Percentiles rank a stretch among this genome's conserved stretches.
These are phyloP conservation scores for Chrysosporium keratinophilum DNA, from an alignment of 2,329 filamentous ascomycete genomes.

Conservation along the genomic window DNA sequence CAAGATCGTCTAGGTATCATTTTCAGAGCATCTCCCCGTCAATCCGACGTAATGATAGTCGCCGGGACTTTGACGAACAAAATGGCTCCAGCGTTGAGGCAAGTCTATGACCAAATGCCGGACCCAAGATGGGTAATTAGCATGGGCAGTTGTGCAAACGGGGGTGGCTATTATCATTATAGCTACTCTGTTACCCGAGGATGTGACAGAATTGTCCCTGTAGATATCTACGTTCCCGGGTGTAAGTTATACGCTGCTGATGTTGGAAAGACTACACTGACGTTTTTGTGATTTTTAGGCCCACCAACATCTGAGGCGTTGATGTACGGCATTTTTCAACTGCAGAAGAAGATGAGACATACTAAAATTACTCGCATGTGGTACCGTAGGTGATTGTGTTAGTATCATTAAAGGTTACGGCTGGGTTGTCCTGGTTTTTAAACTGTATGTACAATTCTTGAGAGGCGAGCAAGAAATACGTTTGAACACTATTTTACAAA, in stretches of 20 bases:
- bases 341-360: slow-evolving; percentile 67
- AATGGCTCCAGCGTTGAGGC: slow-evolving; percentile 79
- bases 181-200: slow-evolving; percentile 69
- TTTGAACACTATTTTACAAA: background rate
- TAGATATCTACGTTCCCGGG: slow-evolving; percentile 75
- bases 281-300: slow-evolving; percentile 27
- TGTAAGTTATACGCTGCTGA: slow-evolving; percentile 45
- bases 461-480: background rate
- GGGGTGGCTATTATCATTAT: slow-evolving; percentile 82
- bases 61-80: slow-evolving; percentile 86
- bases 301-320: slow-evolving; percentile 47
- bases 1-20: slow-evolving; percentile 81
- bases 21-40: slow-evolving; percentile 73
- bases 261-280: slow-evolving; percentile 27
- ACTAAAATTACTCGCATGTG: slow-evolving; percentile 48
- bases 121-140: slow-evolving; percentile 81
- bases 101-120: slow-evolving; percentile 92
- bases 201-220: slow-evolving; percentile 70
- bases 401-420: background rate
- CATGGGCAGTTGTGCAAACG: slow-evolving; percentile 79
- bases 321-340: slow-evolving; percentile 61
- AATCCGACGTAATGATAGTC: slow-evolving; percentile 86
- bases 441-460: background rate
- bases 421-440: background rate
- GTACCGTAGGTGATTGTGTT: slow-evolving; percentile 40